These are phyloP conservation scores for Agaricus blazei DNA, from an alignment of 768 basidiomycete genomes.

Conservation along the genomic window DNA sequence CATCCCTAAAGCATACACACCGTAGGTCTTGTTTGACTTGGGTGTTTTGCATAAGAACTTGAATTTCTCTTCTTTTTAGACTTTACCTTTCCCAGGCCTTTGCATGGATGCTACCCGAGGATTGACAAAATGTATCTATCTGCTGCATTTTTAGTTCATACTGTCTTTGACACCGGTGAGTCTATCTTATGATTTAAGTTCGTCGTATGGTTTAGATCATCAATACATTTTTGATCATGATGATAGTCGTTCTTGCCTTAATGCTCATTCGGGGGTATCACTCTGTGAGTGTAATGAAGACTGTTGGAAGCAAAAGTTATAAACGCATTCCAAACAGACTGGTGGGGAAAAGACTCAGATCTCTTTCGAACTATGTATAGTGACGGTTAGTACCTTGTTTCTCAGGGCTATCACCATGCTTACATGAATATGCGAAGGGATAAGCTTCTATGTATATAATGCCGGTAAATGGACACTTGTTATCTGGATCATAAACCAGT, in stretches of 20 bases:
- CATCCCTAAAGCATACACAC: not conserved
- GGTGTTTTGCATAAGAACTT: too few species aligned
- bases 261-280: not conserved
- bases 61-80: too few species aligned
- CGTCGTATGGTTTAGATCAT: too few species aligned
- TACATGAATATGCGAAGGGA: not conserved
- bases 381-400: not conserved
- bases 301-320: not conserved
- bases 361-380: not conserved
- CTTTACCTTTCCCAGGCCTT: too few species aligned
- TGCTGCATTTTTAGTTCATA: not conserved
- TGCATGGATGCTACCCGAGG: too few species aligned
- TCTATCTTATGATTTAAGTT: not conserved
- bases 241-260: not conserved
- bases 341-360: not conserved
- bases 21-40: not conserved
- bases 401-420: not conserved
- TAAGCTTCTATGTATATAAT: not conserved
- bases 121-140: not conserved
- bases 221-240: not conserved
- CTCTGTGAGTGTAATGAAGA: not conserved
- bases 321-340: not conserved
- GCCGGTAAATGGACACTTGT: not conserved
- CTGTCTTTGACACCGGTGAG: not conserved
- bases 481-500: not conserved